Percentiles rank a stretch among this genome's conserved stretches.
Evolutionary conservation across 2,329 filamentous ascomycete species (phyloP).

Genomic region (Claviceps spartinae): DNA sequence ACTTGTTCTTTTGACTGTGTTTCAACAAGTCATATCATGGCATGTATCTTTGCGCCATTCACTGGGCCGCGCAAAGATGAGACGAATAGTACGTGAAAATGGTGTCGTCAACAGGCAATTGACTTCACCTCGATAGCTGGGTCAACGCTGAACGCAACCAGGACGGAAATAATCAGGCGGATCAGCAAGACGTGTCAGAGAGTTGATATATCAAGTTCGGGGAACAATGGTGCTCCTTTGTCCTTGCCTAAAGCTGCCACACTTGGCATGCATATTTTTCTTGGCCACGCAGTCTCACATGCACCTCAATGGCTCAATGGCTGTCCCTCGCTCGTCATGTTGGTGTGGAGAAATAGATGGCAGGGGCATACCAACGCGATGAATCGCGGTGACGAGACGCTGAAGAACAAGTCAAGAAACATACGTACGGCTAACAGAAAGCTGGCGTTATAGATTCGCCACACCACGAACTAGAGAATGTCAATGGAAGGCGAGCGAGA

Average conservation of each 20-base stretch:
- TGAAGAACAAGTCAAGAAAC: neutral
- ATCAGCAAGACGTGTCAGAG: neutral
- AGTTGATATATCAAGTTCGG: neutral
- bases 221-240: neutral
- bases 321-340: neutral
- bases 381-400: neutral
- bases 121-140: neutral
- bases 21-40: neutral
- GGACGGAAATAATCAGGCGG: neutral
- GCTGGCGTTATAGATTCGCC: neutral
- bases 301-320: neutral
- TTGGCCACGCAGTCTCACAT: neutral
- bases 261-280: neutral
- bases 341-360: neutral
- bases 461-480: neutral
- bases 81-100: neutral
- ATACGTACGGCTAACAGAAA: neutral
- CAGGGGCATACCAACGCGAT: neutral
- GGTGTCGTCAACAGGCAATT: neutral
- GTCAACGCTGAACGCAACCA: neutral
- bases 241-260: neutral
- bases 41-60: neutral
- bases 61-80: neutral
- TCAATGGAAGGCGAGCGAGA: too few relatives aligned
- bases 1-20: neutral